A percentile compares a stretch with the other conserved stretches of the same genome.
These are phyloP conservation scores for Dichotomopilus funicola DNA, from an alignment of 2,329 filamentous ascomycete species.

Conservation along the genomic window DNA sequence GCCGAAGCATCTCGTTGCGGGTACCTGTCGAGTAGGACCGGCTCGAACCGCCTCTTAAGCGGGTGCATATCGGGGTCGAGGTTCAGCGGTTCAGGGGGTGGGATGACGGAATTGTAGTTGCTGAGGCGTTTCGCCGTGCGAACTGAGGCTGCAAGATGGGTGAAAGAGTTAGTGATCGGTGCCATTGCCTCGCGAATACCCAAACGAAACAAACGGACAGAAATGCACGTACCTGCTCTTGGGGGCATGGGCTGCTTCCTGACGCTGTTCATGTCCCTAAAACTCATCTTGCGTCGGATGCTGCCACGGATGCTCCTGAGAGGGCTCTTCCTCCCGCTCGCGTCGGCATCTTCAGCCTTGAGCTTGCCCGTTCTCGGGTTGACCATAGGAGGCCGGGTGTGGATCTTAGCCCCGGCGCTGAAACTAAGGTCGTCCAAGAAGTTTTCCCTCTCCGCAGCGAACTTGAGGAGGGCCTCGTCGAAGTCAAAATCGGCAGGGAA, in stretches of 20 bases:
- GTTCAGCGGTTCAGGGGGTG: constrained; percentile 83
- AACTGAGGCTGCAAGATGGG: constrained; percentile 43
- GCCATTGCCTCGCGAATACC: no score
- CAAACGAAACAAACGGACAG: not conserved
- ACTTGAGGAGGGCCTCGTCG: constrained; percentile 86
- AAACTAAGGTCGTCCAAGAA: constrained; percentile 91
- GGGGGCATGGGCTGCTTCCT: constrained; percentile 75
- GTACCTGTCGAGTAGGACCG: constrained; percentile 90
- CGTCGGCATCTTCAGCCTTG: constrained; percentile 60
- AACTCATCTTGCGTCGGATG: constrained; percentile 85
- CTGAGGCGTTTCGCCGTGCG: constrained; percentile 84
- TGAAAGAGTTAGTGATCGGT: constrained; percentile 7
- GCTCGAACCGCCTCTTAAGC: constrained; percentile 87
- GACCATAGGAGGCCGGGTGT: constrained; percentile 63
- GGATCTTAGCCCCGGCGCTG: constrained; percentile 71
- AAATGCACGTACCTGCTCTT: constrained; percentile 55
- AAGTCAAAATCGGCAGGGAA: constrained; percentile 73
- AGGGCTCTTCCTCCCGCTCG: constrained; percentile 48
- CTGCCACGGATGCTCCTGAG: constrained; percentile 66
- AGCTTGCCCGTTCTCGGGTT: constrained; percentile 78
- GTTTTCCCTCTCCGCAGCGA: constrained; percentile 87
- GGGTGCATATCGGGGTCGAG: constrained; percentile 92
- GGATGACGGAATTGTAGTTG: constrained; percentile 98
- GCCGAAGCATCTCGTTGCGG: constrained; percentile 76
- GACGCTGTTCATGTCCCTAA: constrained; percentile 90